phyloP scores from a whole-genome alignment of 805 yeast genomes.

The Candida qinlingensis region DNA sequence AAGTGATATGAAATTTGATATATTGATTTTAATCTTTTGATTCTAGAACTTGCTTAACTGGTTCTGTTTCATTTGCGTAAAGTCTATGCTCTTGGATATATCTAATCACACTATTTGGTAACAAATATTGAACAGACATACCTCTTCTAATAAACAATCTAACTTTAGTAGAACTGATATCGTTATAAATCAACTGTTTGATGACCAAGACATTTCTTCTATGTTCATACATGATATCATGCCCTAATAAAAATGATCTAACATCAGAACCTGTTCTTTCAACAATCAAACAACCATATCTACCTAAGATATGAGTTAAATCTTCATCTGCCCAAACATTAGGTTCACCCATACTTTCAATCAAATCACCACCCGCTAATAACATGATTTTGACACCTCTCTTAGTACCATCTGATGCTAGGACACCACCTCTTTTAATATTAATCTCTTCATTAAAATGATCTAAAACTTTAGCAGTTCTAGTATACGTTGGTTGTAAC shows the following conservation, averaged over 20 bases:
- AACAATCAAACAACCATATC: slow-evolving; percentile 93
- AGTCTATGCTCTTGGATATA: slow-evolving; percentile 90
- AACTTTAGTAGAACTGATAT: slow-evolving; percentile 91
- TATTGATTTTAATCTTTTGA: slow-evolving; percentile 27
- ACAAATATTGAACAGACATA: slow-evolving; percentile 91
- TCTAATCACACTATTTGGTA: slow-evolving; percentile 91
- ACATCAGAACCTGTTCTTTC: slow-evolving; percentile 97
- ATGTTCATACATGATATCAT: slow-evolving; percentile 97
- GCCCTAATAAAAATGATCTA: slow-evolving; percentile 82
- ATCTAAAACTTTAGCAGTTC: slow-evolving; percentile 93
- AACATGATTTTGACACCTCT: slow-evolving; percentile 93
- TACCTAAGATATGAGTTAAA: slow-evolving; percentile 89
- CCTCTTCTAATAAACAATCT: slow-evolving; percentile 88
- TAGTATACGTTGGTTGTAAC: slow-evolving; percentile 80
- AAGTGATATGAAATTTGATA: neutral
- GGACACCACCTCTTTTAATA: slow-evolving; percentile 81
- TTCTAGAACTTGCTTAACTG: slow-evolving; percentile 80
- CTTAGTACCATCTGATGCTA: slow-evolving; percentile 49
- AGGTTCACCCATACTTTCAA: slow-evolving; percentile 99
- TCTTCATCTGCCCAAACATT: slow-evolving; percentile 98
- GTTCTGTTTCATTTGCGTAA: slow-evolving; percentile 82
- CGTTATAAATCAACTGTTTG: slow-evolving; percentile 94
- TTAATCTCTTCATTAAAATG: slow-evolving; percentile 96
- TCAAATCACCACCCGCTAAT: slow-evolving; percentile 95
- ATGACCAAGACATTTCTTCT: slow-evolving; percentile 89